phyloP scores from a whole-genome alignment of 805 yeast genomes.

The Barnettozyma siamensis region DNA sequence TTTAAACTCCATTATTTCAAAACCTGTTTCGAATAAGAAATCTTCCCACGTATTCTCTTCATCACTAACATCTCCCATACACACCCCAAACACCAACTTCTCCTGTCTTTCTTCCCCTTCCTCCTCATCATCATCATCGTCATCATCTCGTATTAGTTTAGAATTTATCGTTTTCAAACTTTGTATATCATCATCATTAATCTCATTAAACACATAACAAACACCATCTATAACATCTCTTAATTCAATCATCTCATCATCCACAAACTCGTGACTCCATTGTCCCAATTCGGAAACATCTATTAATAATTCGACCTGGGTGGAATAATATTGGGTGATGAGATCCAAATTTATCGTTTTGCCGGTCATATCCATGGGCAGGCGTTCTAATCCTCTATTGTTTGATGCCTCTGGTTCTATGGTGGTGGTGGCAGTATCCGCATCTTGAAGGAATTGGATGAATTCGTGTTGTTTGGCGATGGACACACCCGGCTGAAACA shows the following conservation, averaged over 20 bases:
- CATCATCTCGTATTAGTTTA: background rate
- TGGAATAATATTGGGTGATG: slow-evolving; percentile 29
- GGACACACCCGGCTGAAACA: slow-evolving; percentile 1
- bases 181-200: background rate
- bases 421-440: too few relatives aligned
- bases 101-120: background rate
- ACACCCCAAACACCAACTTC: background rate
- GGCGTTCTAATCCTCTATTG: too few relatives aligned
- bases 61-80: too few relatives aligned
- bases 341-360: slow-evolving; percentile 16
- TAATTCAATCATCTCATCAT: slow-evolving; percentile 11
- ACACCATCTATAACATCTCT: slow-evolving; percentile 30
- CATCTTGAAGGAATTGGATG: background rate
- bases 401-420: too few relatives aligned
- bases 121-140: background rate
- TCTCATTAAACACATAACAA: slow-evolving; percentile 15
- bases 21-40: slow-evolving; percentile 25
- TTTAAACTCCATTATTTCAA: slow-evolving; percentile 35
- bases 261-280: slow-evolving; percentile 27
- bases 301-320: slow-evolving; percentile 25
- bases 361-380: background rate
- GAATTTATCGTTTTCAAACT: background rate
- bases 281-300: slow-evolving; percentile 21
- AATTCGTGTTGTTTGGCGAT: background rate
- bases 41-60: slow-evolving; percentile 7